Evolutionary conservation across 805 yeast genomes (phyloP), one percentile per base, ranked within the genome.

Genomic region (Saccharomyces kudriavzevii): DNA sequence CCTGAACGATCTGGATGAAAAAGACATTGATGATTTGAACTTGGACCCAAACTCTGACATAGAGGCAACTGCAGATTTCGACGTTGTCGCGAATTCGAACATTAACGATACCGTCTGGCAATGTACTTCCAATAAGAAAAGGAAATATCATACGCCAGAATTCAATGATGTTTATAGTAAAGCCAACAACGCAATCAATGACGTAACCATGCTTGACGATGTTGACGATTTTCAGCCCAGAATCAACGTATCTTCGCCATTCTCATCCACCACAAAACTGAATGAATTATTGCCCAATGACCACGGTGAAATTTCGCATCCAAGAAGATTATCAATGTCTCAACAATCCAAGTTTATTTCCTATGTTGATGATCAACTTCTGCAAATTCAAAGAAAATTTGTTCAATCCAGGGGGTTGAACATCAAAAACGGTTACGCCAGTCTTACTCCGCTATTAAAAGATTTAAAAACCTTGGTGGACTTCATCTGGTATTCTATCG

Each of bases 401-500:
- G 74, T 71, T 14, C 78, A 75, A 59, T 74, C 74, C n/a, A 67
- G 71, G 49, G 76, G 72, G 0, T 60, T 72, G 22, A 60, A 65
- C 27, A 70, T 66, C 13, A 68, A 61, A 26, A 51, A 56, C 20
- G 72, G 70, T 2, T 70, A 74, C 49, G 43, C 54, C 4, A 56
- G 66, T 1, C 54, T 74, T 10, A 49, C 58, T 1, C 69, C 74
- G 3, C 65, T 84, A 5, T 55, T 80, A 1, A 57, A 52, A 0
- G 87, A 83, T 45, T 60, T 84, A 26, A 72, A 73, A 40, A 67
- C 71, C 6, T 65, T 85, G 1, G 60, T 84, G 3, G 80, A 77
- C 48, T 72, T 87, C 45, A 68, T 87, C 5, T 84, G 89, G 88
- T 77, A 76, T 52, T 82, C 89, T 0, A 72, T 85, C 17, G 75